A percentile compares a stretch with the other conserved stretches of the same genome.
phyloP scores from a whole-genome alignment of 192 early-diverging fungal species.

The Rhizophagus sp. region DNA sequence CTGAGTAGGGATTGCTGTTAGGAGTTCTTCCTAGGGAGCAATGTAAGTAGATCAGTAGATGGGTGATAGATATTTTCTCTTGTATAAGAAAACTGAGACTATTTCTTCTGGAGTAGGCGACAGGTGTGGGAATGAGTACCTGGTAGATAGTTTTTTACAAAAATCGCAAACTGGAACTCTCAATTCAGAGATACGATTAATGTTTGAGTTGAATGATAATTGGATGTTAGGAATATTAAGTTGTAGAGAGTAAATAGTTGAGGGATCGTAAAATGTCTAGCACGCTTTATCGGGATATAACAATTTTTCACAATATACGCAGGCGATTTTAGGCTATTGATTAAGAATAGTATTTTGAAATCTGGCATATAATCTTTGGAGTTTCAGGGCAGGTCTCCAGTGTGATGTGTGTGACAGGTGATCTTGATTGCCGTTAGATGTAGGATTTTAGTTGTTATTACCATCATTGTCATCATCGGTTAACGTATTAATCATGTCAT shows the following conservation, averaged over 20 bases:
- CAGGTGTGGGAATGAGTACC: neutral
- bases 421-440: no score
- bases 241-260: neutral
- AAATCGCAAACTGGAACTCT: neutral
- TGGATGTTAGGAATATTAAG: neutral
- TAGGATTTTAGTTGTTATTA: no score
- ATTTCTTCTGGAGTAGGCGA: neutral
- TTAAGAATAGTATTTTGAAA: neutral
- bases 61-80: no score
- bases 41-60: no score
- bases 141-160: neutral
- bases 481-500: no score
- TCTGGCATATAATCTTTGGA: neutral
- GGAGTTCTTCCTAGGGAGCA: no score
- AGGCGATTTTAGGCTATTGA: neutral
- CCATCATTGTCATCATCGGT: no score
- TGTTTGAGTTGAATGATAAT: neutral
- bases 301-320: no score
- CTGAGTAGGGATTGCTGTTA: no score
- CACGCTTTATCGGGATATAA: neutral
- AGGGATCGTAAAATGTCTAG: neutral
- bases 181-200: neutral
- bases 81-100: neutral
- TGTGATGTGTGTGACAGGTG: neutral
- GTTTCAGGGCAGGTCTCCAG: no score